Evolutionary conservation across 2,329 filamentous ascomycete genomes (phyloP).

Genomic region (Blastomyces parvus): DNA sequence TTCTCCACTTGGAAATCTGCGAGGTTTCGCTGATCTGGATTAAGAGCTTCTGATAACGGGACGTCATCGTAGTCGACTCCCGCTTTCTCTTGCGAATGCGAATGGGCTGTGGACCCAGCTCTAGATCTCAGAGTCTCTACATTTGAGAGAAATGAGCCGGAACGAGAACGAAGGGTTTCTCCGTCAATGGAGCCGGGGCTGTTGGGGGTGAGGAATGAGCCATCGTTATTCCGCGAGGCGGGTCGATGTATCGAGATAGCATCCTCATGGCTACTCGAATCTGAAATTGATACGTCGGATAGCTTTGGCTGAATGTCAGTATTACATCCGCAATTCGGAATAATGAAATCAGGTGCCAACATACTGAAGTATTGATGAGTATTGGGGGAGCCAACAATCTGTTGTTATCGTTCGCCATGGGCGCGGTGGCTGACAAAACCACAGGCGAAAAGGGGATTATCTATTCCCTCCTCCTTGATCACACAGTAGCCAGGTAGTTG

Average conservation of each 20-base stretch:
- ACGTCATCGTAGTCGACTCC: slow-evolving; percentile 28
- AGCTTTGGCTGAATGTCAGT: slow-evolving; percentile 5
- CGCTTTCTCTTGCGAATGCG: slow-evolving; percentile 17
- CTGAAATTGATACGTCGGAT: slow-evolving; percentile 10
- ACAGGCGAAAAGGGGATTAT: neutral
- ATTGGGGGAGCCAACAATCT: slow-evolving; percentile 16
- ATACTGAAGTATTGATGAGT: slow-evolving; percentile 16
- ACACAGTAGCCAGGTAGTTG: neutral
- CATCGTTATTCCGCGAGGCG: slow-evolving; percentile 13
- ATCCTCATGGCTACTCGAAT: slow-evolving; percentile 6
- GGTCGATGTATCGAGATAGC: slow-evolving; percentile 12
- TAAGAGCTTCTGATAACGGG: slow-evolving; percentile 50
- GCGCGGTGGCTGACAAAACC: neutral
- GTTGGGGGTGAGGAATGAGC: slow-evolving; percentile 15
- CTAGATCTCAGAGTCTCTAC: slow-evolving; percentile 28
- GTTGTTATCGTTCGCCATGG: slow-evolving; percentile 16
- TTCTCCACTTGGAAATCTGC: slow-evolving; percentile 64
- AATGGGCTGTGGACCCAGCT: slow-evolving; percentile 25
- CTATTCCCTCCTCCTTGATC: neutral
- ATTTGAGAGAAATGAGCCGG: slow-evolving; percentile 33
- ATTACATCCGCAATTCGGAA: neutral
- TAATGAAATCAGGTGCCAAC: neutral
- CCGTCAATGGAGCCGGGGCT: slow-evolving; percentile 28
- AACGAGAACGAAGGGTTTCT: slow-evolving; percentile 36
- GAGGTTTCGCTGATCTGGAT: slow-evolving; percentile 66